Base-by-base conservation (phyloP, 345 rosid genomes). In the Murraya paniculata region DNA sequence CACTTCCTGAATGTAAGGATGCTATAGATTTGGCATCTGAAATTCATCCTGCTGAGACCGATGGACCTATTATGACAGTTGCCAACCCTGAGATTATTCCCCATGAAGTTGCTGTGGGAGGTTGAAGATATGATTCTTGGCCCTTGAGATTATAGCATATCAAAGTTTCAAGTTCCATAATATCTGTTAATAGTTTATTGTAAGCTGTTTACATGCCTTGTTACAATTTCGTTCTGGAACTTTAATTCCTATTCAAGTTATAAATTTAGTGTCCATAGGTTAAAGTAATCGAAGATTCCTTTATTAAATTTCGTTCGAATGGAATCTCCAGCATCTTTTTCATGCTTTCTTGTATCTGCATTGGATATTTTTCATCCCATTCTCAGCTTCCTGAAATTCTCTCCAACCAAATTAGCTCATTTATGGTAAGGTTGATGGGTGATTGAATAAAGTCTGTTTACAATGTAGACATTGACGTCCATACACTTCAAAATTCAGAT, bases 71-170 rank as follows among this genome's bases (percentile, higher is more conserved):
- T 28, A 55, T 81, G 73, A 69, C 73, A 68, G 59, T 83, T 59
- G 41, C 86, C 50, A 90, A 84, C 68, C 72, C 85, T 6, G 95
- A 92, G 81, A 85, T 87, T 33, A 87, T 88, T 84, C 80, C 88
- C 21, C 86, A 62, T 60, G 88, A 85, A 77, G 93, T 94, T 38
- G 71, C 84, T 0, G 98, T 91, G 41, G 95, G 93, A 82, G 92
- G 90, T 53, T 92, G 83, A 87, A 76, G 74, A 59, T 50, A 25
- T 77, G 73, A 48, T 78, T 80, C 61, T 68, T 53, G 22, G 18
- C 45, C 16, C 64, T 66, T 76, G 57, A 77, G 77, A 76, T 81
- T 31, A 67, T 79, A 74, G 77, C 50, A 45, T 73, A 58, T 77
- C 38, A 19, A 33, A 33, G 50, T 31, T 72, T 57, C 58, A 71